Evolutionary conservation across 441 rosid genomes (phyloP).

Genomic region (Adansonia grandidieri): DNA sequence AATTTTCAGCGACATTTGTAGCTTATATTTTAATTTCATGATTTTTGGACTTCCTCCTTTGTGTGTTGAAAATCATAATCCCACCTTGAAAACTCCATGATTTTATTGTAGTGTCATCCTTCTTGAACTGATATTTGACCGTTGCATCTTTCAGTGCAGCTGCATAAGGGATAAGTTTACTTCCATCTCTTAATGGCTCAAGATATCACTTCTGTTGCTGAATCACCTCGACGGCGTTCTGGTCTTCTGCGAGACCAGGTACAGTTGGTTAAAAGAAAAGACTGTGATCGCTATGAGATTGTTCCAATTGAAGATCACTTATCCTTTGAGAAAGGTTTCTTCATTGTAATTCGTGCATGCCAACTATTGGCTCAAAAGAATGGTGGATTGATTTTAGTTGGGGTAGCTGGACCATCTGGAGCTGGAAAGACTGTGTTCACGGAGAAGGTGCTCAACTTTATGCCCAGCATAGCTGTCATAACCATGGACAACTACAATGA

Average conservation of each 20-base stretch:
- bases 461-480: slow-evolving; percentile 93
- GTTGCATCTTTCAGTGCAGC: slow-evolving; percentile 20
- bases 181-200: slow-evolving; percentile 50
- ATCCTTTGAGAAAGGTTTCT: slow-evolving; percentile 98
- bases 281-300: slow-evolving; percentile 74
- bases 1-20: neutral
- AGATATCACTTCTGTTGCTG: slow-evolving; percentile 50
- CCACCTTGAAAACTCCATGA: neutral
- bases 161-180: neutral
- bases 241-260: slow-evolving; percentile 93
- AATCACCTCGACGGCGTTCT: slow-evolving; percentile 66
- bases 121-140: neutral
- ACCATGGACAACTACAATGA: slow-evolving; percentile 95
- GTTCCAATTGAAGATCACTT: slow-evolving; percentile 71
- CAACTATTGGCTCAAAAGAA: slow-evolving; percentile 89
- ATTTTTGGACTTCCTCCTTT: neutral
- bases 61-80: neutral
- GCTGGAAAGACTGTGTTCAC: slow-evolving; percentile 97
- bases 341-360: slow-evolving; percentile 89
- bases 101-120: neutral
- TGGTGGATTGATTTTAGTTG: slow-evolving; percentile 81
- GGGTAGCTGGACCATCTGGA: slow-evolving; percentile 98
- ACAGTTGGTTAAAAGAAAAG: slow-evolving; percentile 71
- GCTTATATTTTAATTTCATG: neutral
- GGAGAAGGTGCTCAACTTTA: slow-evolving; percentile 82